A percentile compares a stretch with the other conserved stretches of the same genome.
Conservation (phyloP, 257 asterid species). For the Fraxinus excelsior region DNA sequence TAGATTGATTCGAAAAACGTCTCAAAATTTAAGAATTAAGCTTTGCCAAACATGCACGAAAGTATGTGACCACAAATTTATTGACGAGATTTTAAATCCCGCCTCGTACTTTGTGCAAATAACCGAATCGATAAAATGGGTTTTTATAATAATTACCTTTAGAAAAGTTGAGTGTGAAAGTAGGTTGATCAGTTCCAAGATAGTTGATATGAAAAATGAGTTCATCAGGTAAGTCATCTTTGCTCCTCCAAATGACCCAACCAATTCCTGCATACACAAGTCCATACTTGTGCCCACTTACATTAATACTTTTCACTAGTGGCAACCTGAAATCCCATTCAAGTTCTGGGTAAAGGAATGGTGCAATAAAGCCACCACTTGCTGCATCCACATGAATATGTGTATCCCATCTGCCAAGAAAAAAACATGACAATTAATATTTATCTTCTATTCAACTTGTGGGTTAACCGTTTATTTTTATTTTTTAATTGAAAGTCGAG, state of each 20-base stretch:
- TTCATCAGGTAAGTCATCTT: constrained; percentile 40
- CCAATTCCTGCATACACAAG: constrained; percentile 44
- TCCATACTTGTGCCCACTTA: constrained; percentile 39
- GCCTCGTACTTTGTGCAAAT: background rate
- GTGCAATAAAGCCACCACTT: constrained; percentile 37
- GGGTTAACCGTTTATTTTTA: background rate
- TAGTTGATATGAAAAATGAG: constrained; percentile 37
- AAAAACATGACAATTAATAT: background rate
- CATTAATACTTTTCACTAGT: constrained; percentile 38
- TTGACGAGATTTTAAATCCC: background rate
- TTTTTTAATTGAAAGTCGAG: background rate
- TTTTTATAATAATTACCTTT: constrained; percentile 19
- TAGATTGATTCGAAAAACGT: background rate
- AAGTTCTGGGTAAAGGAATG: constrained; percentile 38
- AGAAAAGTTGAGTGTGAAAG: constrained; percentile 41
- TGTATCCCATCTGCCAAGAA: constrained; percentile 34
- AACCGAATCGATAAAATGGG: background rate
- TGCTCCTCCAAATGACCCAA: constrained; percentile 43
- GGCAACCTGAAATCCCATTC: constrained; percentile 45
- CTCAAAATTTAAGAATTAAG: background rate
- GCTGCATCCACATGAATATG: constrained; percentile 44
- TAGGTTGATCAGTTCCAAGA: constrained; percentile 43
- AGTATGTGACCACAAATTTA: too few relatives aligned
- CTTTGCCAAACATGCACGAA: too few relatives aligned
- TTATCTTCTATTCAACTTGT: background rate